Conservation (phyloP, 148 eudicot species). For the Chenopodium album region DNA sequence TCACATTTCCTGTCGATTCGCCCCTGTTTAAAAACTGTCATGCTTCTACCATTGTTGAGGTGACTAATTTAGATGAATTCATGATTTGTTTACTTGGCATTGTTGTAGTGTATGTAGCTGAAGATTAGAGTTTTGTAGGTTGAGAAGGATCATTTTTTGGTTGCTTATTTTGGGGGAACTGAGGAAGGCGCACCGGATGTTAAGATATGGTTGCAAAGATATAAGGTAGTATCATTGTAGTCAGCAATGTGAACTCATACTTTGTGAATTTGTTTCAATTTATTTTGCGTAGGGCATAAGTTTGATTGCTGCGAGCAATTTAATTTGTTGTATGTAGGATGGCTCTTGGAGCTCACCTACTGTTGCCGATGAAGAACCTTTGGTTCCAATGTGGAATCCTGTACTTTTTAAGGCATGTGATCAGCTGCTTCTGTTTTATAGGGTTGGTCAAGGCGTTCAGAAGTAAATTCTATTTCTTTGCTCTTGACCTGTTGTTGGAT, state of each 20-base stretch:
- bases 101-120: conserved; percentile 21
- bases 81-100: background rate
- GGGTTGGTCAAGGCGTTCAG: conserved; percentile 75
- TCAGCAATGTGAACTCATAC: background rate
- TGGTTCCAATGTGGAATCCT: conserved; percentile 96
- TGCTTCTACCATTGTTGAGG: conserved; percentile 96
- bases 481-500: background rate
- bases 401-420: conserved; percentile 67
- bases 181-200: conserved; percentile 88
- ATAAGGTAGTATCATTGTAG: conserved; percentile 42
- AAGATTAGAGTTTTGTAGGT: conserved; percentile 40
- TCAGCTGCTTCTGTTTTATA: conserved; percentile 86
- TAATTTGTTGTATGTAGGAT: conserved; percentile 51
- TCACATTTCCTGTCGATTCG: conserved; percentile 65
- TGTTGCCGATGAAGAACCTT: conserved; percentile 60
- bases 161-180: conserved; percentile 95
- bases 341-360: conserved; percentile 75
- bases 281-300: background rate
- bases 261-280: background rate
- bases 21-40: conserved; percentile 78
- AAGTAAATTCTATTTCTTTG: conserved; percentile 49
- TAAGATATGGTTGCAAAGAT: conserved; percentile 86
- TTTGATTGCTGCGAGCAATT: background rate
- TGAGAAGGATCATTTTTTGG: conserved; percentile 68
- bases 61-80: conserved; percentile 15